Evolutionary conservation across 1,284 basidiomycete species (phyloP).

Genomic region (Cronartium quercuum): DNA sequence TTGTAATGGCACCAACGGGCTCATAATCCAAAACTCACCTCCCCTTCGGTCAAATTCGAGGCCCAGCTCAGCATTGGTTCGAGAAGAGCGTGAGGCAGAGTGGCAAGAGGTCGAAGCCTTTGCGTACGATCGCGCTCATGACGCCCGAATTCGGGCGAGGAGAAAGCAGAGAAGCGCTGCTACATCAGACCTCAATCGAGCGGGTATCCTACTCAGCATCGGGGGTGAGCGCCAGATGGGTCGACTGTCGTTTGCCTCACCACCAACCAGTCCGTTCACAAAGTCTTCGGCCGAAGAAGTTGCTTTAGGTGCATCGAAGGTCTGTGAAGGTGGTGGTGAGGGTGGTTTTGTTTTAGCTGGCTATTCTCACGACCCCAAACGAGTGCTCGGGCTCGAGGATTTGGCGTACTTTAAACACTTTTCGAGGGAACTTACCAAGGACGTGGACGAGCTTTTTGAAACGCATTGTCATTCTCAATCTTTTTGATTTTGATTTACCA

Average conservation of each 20-base stretch:
- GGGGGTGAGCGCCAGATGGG: neutral
- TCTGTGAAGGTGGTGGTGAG: neutral
- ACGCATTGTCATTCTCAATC: neutral
- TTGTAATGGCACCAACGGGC: slow-evolving; percentile 42
- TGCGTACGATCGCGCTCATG: neutral
- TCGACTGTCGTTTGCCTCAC: neutral
- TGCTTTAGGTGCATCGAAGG: neutral
- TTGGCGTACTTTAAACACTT: neutral
- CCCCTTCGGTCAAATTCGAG: neutral
- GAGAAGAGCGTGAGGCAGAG: neutral
- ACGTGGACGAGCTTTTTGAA: neutral
- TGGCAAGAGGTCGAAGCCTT: neutral
- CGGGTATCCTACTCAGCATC: neutral
- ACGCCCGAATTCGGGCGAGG: neutral
- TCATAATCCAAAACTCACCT: slow-evolving; percentile 43
- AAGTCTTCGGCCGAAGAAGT: neutral
- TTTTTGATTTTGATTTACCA: no score
- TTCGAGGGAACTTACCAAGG: neutral
- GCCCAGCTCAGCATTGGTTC: neutral
- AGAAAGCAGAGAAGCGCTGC: neutral
- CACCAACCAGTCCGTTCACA: no score
- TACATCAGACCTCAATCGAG: neutral
- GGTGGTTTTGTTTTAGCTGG: neutral
- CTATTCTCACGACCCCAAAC: neutral
- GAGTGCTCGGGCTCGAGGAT: neutral